Conservation (phyloP, 345 rosid genomes). For the Tarenaya hassleriana region DNA sequence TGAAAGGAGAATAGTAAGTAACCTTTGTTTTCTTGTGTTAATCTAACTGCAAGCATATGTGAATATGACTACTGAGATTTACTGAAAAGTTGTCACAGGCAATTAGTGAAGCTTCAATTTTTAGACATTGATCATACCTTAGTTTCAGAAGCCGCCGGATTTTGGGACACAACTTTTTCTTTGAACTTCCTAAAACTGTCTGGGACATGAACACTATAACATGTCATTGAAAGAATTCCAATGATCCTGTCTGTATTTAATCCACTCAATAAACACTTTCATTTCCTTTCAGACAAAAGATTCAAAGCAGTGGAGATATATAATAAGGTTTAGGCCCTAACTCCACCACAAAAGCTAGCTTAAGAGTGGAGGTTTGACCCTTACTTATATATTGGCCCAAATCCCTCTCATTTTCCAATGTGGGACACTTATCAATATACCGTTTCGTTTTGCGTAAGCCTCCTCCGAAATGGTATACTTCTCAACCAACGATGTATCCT, state of each 20-base stretch:
- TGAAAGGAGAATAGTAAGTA: constrained; percentile 10
- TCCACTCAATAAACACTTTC: constrained; percentile 9
- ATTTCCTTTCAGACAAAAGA: not conserved
- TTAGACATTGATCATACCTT: constrained; percentile 36
- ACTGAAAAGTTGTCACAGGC: constrained; percentile 3
- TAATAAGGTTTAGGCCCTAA: too few relatives aligned
- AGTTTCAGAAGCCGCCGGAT: constrained; percentile 50
- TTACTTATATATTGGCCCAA: too few relatives aligned
- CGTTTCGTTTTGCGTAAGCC: constrained; percentile 60
- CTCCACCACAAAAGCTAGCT: too few relatives aligned
- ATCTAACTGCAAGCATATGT: constrained; percentile 2
- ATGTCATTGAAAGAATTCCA: constrained; percentile 6
- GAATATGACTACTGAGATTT: not conserved
- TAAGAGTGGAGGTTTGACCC: too few relatives aligned
- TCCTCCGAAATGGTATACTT: constrained; percentile 82
- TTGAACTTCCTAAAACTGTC: constrained; percentile 84
- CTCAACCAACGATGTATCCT: constrained; percentile 84
- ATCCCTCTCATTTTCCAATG: too few relatives aligned
- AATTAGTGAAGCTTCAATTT: constrained; percentile 1
- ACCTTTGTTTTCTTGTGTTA: constrained; percentile 7
- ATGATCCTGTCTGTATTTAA: not conserved
- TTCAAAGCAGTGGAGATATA: not conserved
- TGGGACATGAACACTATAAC: constrained; percentile 24
- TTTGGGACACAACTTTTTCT: constrained; percentile 57
- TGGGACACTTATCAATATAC: constrained; percentile 39